These are phyloP conservation scores for Tremellales sp. DNA, from an alignment of 1,284 basidiomycete species.

Conservation along the genomic window DNA sequence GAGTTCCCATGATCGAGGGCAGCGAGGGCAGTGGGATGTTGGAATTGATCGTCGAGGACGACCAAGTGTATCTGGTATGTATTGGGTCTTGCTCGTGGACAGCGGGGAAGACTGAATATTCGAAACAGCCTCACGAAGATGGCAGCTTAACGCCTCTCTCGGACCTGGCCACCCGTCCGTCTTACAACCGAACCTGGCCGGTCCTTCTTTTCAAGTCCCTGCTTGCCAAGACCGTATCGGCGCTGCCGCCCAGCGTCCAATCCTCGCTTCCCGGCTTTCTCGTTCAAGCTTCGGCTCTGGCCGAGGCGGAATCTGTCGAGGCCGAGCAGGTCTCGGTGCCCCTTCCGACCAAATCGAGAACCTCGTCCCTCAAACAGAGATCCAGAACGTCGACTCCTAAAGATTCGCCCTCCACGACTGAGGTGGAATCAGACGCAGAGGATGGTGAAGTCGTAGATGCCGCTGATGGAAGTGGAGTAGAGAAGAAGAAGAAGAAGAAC, in stretches of 20 bases:
- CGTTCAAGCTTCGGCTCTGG: too few relatives aligned
- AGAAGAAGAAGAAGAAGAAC: slow-evolving; percentile 31
- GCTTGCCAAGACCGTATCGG: slow-evolving; percentile 1
- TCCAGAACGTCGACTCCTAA: slow-evolving; percentile 10
- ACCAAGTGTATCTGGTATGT: slow-evolving; percentile 46
- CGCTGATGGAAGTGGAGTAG: slow-evolving; percentile 5
- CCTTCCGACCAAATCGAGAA: slow-evolving; percentile 7
- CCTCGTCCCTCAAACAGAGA: too few relatives aligned
- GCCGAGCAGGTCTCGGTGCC: too few relatives aligned
- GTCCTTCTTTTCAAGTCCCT: slow-evolving; percentile 19
- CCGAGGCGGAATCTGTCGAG: too few relatives aligned
- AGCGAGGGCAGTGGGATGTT: slow-evolving; percentile 28
- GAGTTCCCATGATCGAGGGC: slow-evolving; percentile 45
- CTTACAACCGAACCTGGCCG: slow-evolving; percentile 41
- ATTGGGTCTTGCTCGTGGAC: not conserved
- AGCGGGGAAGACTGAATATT: slow-evolving; percentile 9
- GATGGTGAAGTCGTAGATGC: slow-evolving; percentile 13
- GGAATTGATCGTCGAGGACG: slow-evolving; percentile 45
- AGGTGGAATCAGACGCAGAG: slow-evolving; percentile 15
- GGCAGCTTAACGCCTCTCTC: slow-evolving; percentile 36
- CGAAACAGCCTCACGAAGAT: slow-evolving; percentile 40
- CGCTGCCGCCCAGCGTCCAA: slow-evolving; percentile 18
- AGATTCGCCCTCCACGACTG: slow-evolving; percentile 21
- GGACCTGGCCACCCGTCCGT: slow-evolving; percentile 34
- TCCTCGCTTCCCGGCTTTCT: slow-evolving; percentile 19